Conservation (phyloP, 305 asterid genomes). For the Fraxinus albicans region DNA sequence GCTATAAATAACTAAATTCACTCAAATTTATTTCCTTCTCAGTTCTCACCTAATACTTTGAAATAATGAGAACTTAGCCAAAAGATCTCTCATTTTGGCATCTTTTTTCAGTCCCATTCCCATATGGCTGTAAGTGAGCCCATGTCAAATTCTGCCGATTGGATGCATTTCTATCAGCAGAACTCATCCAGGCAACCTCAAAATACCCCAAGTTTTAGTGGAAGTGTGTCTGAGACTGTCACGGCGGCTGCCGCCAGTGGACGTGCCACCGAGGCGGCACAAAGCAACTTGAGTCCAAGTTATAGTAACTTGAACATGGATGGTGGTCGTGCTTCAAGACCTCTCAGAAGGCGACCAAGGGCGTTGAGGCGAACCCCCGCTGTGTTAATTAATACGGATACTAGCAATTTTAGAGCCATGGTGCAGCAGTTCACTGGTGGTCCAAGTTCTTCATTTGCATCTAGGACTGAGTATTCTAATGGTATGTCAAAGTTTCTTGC, state of each 20-base stretch:
- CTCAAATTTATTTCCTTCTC: background rate
- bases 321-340: slow-evolving; percentile 23
- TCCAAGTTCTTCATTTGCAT: background rate
- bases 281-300: background rate
- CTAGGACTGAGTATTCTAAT: background rate
- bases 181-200: background rate
- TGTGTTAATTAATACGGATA: slow-evolving; percentile 28
- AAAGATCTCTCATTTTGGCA: background rate
- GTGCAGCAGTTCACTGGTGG: slow-evolving; percentile 45
- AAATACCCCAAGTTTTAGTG: background rate
- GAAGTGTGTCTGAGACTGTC: background rate
- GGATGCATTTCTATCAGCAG: slow-evolving; percentile 19
- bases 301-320: background rate
- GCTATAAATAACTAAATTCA: background rate
- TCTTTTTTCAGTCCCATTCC: background rate
- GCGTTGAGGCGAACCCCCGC: slow-evolving; percentile 33
- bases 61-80: background rate
- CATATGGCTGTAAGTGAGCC: slow-evolving; percentile 19
- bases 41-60: background rate
- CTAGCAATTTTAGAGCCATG: slow-evolving; percentile 35
- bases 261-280: background rate
- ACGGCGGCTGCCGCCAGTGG: slow-evolving; percentile 13
- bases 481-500: background rate
- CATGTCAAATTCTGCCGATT: slow-evolving; percentile 16
- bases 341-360: slow-evolving; percentile 28